Base-by-base conservation (phyloP, 2,329 filamentous ascomycete genomes). In the Nothophoma quercina region DNA sequence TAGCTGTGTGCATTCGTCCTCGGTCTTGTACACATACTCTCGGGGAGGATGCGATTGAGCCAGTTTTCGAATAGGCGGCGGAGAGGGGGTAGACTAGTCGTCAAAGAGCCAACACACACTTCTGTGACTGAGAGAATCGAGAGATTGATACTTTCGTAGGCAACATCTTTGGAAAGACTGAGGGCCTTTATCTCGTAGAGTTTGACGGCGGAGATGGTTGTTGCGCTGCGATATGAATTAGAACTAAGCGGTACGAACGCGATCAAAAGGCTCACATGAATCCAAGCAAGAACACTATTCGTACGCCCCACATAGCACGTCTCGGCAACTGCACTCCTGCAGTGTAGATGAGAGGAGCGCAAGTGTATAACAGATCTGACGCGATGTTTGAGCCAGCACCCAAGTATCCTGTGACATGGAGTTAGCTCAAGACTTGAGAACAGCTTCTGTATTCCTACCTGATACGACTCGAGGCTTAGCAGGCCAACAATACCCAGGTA, bases 51-150 rank as follows among this genome's bases (percentile, higher is more conserved):
- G 10, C 29, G 33, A 35, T 34, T 55, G 19, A 58, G 43, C 6
- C 29, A 7, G 13, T 42, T 47, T 13, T 55, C 55, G 38, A 58
- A 55, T 1, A 51, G 49, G 1, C 41, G 47, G n/a, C 55, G 51
- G 5, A 58, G 55, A 18, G 55, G 55, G 1, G 55, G 55, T 26
- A 58, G 46, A 44, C 45, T 55, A 3, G 55, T 46, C 6, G 51
- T 51, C 23, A 58, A 26, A 12, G 36, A 41, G 15, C 51, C 55
- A 1, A 47, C 51, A 5, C 42, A 33, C 12, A 55, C 51, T 41
- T 58, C 51, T 16, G 55, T 34, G 5, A 55, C 45, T 22, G 44
- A 50, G 6, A 53, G 35, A 10, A 57, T 46, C 9, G 29, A 39
- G 7, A 58, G 38, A 10, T 51, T 58, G 10, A 55, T 29, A 15